Evolutionary conservation across 2,329 filamentous ascomycete species (phyloP), one percentile per base, ranked within the genome.

Genomic region (Aspergillus quadrilineatus): DNA sequence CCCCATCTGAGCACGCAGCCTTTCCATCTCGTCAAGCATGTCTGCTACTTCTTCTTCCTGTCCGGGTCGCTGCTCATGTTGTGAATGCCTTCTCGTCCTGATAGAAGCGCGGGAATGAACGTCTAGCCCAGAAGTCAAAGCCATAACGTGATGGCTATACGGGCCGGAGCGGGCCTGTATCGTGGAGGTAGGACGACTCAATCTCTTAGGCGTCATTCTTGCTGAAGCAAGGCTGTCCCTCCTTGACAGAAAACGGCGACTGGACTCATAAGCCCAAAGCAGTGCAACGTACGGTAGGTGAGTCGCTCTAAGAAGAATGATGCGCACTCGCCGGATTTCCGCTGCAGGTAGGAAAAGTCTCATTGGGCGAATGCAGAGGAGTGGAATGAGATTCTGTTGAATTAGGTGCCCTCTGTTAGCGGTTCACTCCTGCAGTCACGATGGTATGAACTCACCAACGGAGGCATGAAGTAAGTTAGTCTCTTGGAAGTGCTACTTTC

Each of bases 221-320:
- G 67, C 63, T n/a, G 63, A 61, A 28, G 60, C 57, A 17, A 62
- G 63, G 37, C 53, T 69, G 49, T 56, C 57, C 57, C 53, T 57
- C 55, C 63, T 67, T 53, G 61, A 67, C 34, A 66, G 58, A 50
- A 67, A 61, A 34, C 65, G 69, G 60, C 67, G 69, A 56, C 68
- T 72, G 53, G 69, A 67, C 63, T 77, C 84, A 66, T 82, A 86
- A n/a, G 73, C 70, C 75, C 81, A 80, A 54, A 86, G 85, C 51
- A 82, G 69, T 39, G 74, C 77, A 50, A 86, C 80, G 62, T 82
- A 81, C 12, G 84, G 83, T 46, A 80, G 69, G 69, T 86, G 84
- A 2, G 83, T 85, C 49, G 77, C 78, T 67, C 83, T 84, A 57
- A 86, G 78, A 45, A 86, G 68, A 42, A 84, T 66, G 58, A 87